Percentiles rank a stretch among this genome's conserved stretches.
Evolutionary conservation across 495 filamentous ascomycete species (phyloP).

Genomic region (Podospora pseudoanserina): DNA sequence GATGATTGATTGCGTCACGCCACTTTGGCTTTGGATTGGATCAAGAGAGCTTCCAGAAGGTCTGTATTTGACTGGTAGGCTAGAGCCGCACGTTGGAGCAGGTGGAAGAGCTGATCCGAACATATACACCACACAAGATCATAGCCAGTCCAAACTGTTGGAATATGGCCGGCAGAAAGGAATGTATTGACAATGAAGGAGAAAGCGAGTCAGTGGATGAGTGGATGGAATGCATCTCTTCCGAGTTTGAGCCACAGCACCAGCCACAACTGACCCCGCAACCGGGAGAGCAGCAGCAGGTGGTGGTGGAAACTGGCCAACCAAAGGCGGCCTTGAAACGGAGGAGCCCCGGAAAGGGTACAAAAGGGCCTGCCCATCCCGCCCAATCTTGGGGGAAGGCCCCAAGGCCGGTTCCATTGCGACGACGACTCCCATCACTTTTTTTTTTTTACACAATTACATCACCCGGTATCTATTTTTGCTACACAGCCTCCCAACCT

Average conservation of each 20-base stretch:
- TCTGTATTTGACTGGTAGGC: neutral
- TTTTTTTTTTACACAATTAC: neutral
- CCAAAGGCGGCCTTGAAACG: constrained; percentile 4
- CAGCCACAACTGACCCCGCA: constrained; percentile 34
- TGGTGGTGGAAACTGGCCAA: constrained; percentile 8
- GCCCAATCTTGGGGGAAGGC: constrained; percentile 20
- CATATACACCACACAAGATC: neutral
- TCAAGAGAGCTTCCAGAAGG: neutral
- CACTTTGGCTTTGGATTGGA: constrained; percentile 4
- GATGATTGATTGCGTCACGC: constrained; percentile 15
- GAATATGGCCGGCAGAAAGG: constrained; percentile 4
- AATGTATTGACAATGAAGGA: neutral
- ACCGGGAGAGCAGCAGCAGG: constrained; percentile 13
- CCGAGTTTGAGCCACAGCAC: constrained; percentile 14
- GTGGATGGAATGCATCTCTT: neutral
- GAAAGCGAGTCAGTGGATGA: neutral
- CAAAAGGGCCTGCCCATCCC: constrained; percentile 32
- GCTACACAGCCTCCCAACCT: neutral
- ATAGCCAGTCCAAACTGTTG: neutral
- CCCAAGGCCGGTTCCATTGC: constrained; percentile 9
- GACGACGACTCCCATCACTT: neutral
- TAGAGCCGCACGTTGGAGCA: neutral
- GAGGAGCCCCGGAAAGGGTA: constrained; percentile 19
- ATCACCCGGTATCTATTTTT: neutral
- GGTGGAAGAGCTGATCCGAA: neutral